Conservation (phyloP, 2,329 filamentous ascomycete genomes). For the Corinectria fuckeliana region DNA sequence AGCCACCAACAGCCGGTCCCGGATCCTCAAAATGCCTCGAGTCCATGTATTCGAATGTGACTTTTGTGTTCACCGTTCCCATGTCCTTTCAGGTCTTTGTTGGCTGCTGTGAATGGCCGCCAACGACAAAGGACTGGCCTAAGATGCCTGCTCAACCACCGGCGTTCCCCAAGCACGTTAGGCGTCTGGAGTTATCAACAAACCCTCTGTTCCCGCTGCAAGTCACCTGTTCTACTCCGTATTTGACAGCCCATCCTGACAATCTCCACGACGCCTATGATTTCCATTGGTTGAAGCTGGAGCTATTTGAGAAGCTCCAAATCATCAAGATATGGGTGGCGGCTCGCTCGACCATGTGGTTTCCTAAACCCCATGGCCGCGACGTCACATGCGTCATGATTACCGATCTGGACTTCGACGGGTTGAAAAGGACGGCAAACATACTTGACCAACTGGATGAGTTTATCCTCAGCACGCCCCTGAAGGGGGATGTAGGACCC, state of each 20-base stretch:
- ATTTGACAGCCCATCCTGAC: background rate
- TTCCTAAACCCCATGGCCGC: background rate
- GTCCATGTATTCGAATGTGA: background rate
- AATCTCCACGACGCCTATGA: background rate
- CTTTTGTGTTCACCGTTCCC: background rate
- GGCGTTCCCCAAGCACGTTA: background rate
- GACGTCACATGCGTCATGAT: background rate
- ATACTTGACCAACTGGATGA: background rate
- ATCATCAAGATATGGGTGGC: slow-evolving; percentile 9
- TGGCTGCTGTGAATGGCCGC: background rate
- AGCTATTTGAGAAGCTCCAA: slow-evolving; percentile 3
- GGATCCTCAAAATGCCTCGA: slow-evolving; percentile 6
- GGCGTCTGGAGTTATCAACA: background rate
- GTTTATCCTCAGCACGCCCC: background rate
- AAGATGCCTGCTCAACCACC: background rate
- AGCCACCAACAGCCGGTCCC: background rate
- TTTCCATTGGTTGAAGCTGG: slow-evolving; percentile 3
- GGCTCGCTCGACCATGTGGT: background rate
- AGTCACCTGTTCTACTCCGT: background rate
- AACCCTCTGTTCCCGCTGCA: background rate
- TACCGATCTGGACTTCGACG: background rate
- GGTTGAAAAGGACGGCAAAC: background rate
- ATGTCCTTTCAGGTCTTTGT: background rate
- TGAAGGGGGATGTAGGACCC: background rate
- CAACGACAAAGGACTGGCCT: background rate